Base-by-base conservation (phyloP, 1,284 basidiomycete genomes). In the Ustilago hordei region DNA sequence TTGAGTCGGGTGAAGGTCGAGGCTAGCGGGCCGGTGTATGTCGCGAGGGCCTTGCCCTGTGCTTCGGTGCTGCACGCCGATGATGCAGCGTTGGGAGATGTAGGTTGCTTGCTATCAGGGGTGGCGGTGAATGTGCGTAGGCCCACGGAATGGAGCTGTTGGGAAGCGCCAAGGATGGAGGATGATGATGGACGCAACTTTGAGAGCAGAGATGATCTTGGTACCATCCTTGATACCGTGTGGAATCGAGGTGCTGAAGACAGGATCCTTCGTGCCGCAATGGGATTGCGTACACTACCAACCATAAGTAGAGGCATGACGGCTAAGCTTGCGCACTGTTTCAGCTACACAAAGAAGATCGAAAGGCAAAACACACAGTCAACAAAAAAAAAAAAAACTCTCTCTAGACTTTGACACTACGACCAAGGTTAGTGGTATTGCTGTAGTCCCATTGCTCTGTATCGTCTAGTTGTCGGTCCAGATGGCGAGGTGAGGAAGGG, bases 1-100 rank as follows among this genome's bases (percentile, higher is more conserved):
- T 95, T 95, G 64, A 94, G 89, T 8, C 91, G 90, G 53, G 90
- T 89, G 87, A 93, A 94, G 0, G 92, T 92, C 53, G 87, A 83
- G 0, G 91, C 86, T 52, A 95, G 87, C 2, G 93, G 93, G 0
- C 93, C 93, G 69, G 66, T 52, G 65, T 87, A 87, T 52, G 68
- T 69, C 4, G 83, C 83, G 8, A 81, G 43, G 23, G 53, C 60
- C 4, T 35, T 47, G 8, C 31, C 31, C 12, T 17, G 7, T 23
- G 38, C 23, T 28, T 28, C 23, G 3, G 3, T 28, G 3, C 23
- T 28, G 23, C 23, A 3, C 23, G 3, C 23, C 23, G 23, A 28
- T 28, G 23, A 28, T 28, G 23, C 23, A 28, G 23, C 23, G 23
- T 28, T 28, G 23, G 23, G 23, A 28, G 23, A 28, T 28, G 23